Percentiles rank a stretch among this genome's conserved stretches.
These are phyloP conservation scores for Camelina laxa DNA, from an alignment of 345 rosid species.

Conservation along the genomic window DNA sequence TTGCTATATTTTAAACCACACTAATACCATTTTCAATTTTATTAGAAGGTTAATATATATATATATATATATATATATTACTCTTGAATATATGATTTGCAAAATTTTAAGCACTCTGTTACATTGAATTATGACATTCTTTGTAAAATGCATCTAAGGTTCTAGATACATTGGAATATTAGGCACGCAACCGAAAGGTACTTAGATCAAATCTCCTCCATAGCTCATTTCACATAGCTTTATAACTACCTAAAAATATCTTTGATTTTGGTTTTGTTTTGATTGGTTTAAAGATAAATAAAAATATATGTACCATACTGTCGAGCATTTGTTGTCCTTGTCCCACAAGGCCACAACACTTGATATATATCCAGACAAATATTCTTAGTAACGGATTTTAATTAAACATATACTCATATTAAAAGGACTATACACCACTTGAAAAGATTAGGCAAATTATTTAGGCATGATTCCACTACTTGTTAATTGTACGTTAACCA, in stretches of 20 bases:
- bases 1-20: too few species aligned
- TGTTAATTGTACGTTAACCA: neutral
- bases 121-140: conserved; percentile 27
- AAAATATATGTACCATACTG: conserved; percentile 27
- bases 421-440: conserved; percentile 25
- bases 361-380: conserved; percentile 1
- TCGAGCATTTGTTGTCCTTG: conserved; percentile 37
- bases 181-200: conserved; percentile 42
- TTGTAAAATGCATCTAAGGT: conserved; percentile 25
- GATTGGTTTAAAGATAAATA: neutral
- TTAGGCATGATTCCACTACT: conserved; percentile 38
- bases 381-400: neutral
- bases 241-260: conserved; percentile 33
- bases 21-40: too few species aligned
- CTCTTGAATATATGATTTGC: too few species aligned
- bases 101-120: neutral
- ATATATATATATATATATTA: too few species aligned
- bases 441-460: conserved; percentile 31
- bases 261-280: neutral
- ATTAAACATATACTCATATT: neutral
- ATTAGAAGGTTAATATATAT: too few species aligned
- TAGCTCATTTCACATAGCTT: conserved; percentile 38
- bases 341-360: conserved; percentile 32
- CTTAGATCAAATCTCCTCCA: conserved; percentile 26
- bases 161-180: conserved; percentile 33